Percentiles rank a stretch among this genome's conserved stretches.
phyloP scores from a whole-genome alignment of 2,329 filamentous ascomycete species.

The Beauveria rudraprayagi region DNA sequence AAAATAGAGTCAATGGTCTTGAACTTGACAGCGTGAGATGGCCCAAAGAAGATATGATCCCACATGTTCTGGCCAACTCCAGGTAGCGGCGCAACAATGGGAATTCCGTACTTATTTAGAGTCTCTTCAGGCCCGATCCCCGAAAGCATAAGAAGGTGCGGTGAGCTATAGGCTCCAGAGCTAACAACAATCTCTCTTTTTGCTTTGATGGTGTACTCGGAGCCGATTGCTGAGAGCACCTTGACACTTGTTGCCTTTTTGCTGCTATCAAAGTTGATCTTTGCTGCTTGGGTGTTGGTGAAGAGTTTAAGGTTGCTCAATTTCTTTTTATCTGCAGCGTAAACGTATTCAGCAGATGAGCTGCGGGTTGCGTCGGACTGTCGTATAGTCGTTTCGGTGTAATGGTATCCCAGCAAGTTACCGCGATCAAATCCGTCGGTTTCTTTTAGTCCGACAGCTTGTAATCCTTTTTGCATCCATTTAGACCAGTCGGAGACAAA shows the following conservation, averaged over 20 bases:
- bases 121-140: conserved; percentile 27
- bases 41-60: conserved; percentile 10
- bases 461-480: conserved; percentile 18
- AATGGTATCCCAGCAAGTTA: conserved; percentile 19
- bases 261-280: conserved; percentile 33
- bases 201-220: conserved; percentile 15
- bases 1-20: not conserved
- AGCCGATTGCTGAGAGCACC: conserved; percentile 18
- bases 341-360: conserved; percentile 20
- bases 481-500: conserved; percentile 18
- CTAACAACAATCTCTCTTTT: conserved; percentile 14
- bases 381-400: conserved; percentile 16
- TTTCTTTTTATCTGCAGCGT: conserved; percentile 18
- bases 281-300: conserved; percentile 32
- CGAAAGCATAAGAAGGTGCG: conserved; percentile 28
- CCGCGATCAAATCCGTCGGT: conserved; percentile 18
- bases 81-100: conserved; percentile 12
- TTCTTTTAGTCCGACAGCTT: conserved; percentile 19
- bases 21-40: conserved; percentile 9
- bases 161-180: conserved; percentile 23
- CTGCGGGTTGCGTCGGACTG: conserved; percentile 18
- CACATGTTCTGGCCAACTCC: conserved; percentile 1
- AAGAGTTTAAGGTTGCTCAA: conserved; percentile 30
- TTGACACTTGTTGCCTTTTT: conserved; percentile 33
- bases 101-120: conserved; percentile 33